These are phyloP conservation scores for Pleurotus giganteus DNA, from an alignment of 768 basidiomycete genomes.

Conservation along the genomic window DNA sequence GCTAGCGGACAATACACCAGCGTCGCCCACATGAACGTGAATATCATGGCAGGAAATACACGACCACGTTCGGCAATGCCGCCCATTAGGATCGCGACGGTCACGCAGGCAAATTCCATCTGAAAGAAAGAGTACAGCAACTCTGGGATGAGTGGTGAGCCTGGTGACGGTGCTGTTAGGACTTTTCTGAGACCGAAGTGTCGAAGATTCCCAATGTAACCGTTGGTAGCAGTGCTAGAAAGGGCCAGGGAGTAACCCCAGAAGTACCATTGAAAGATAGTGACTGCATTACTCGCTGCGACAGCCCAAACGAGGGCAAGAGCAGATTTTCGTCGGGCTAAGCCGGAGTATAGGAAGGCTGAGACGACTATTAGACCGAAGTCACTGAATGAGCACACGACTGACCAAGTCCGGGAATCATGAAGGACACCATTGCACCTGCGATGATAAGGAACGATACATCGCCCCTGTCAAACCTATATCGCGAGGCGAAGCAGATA, in stretches of 20 bases:
- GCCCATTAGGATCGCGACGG: conserved; percentile 73
- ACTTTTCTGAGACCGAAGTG: conserved; percentile 79
- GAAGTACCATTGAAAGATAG: conserved; percentile 78
- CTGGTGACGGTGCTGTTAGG: conserved; percentile 69
- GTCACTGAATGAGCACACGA: neutral
- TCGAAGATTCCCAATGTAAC: conserved; percentile 76
- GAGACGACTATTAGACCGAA: conserved; percentile 8
- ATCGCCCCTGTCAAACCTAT: conserved; percentile 70
- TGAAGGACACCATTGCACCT: conserved; percentile 71
- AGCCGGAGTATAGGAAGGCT: conserved; percentile 76
- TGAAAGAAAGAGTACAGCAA: conserved; percentile 85
- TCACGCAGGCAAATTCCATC: conserved; percentile 84
- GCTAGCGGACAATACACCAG: conserved; percentile 87
- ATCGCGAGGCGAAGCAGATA: neutral
- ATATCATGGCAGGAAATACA: conserved; percentile 76
- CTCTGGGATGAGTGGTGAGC: conserved; percentile 77
- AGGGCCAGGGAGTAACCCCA: conserved; percentile 79
- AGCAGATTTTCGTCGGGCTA: conserved; percentile 66
- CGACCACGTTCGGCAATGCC: conserved; percentile 86
- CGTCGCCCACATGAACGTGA: conserved; percentile 84
- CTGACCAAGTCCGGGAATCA: conserved; percentile 72
- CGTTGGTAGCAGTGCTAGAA: conserved; percentile 70
- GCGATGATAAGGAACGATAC: conserved; percentile 66
- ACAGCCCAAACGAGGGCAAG: conserved; percentile 77
- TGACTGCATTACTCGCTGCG: conserved; percentile 68